Percentiles rank a stretch among this genome's conserved stretches.
These are phyloP conservation scores for Colletotrichum echinochloae DNA, from an alignment of 2,329 filamentous ascomycete genomes.

Conservation along the genomic window DNA sequence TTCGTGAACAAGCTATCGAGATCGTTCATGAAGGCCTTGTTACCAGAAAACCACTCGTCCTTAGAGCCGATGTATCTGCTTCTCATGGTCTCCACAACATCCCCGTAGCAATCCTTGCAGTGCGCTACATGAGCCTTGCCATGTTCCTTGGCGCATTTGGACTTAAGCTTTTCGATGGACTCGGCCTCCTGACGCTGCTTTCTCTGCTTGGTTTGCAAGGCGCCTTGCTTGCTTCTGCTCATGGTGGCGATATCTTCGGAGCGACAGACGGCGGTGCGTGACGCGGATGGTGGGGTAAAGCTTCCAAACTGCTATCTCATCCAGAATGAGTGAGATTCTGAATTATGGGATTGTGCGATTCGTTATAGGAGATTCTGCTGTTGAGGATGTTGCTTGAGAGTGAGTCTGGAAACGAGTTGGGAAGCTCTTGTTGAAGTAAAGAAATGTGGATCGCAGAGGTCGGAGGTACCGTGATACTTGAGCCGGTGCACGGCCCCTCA, in stretches of 20 bases:
- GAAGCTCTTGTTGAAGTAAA: slow-evolving; percentile 24
- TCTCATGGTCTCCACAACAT: slow-evolving; percentile 60
- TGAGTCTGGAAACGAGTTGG: background rate
- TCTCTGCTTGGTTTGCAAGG: slow-evolving; percentile 23
- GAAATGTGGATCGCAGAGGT: background rate
- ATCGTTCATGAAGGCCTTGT: slow-evolving; percentile 61
- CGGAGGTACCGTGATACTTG: background rate
- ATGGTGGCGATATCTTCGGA: background rate
- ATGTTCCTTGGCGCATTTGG: slow-evolving; percentile 57
- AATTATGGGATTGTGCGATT: too few relatives aligned
- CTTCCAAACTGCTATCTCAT: background rate
- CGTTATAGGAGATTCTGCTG: background rate
- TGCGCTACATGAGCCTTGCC: slow-evolving; percentile 56
- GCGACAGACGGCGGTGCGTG: background rate
- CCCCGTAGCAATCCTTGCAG: slow-evolving; percentile 62
- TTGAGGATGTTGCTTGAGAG: background rate
- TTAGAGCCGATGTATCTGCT: slow-evolving; percentile 52
- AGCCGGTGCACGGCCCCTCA: slow-evolving; percentile 14
- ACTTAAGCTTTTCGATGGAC: slow-evolving; percentile 57
- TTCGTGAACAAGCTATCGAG: slow-evolving; percentile 63
- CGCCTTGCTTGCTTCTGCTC: slow-evolving; percentile 17
- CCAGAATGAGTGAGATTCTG: too few relatives aligned
- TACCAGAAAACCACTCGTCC: slow-evolving; percentile 65
- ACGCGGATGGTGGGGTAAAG: too few relatives aligned
- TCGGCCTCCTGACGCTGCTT: slow-evolving; percentile 44